Conservation (phyloP, 495 filamentous ascomycete genomes). For the Echria macrotheca region DNA sequence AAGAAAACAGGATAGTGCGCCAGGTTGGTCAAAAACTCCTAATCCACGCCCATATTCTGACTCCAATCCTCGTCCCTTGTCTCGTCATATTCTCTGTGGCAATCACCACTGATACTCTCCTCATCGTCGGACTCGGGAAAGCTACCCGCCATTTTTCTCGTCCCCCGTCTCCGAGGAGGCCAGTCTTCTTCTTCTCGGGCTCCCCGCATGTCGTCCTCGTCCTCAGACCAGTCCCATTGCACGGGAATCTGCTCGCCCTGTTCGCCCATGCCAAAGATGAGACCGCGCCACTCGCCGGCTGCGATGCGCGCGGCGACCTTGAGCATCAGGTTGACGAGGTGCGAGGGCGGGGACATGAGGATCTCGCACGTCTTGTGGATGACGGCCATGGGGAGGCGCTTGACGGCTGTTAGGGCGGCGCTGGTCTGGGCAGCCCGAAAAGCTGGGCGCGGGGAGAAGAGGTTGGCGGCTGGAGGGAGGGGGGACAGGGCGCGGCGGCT, state of each 20-base stretch:
- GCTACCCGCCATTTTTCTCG: constrained; percentile 21
- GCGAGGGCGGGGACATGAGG: constrained; percentile 66
- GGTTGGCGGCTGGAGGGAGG: constrained; percentile 59
- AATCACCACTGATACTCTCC: not conserved
- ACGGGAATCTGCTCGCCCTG: constrained; percentile 47
- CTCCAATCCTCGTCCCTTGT: constrained; percentile 14
- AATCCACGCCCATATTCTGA: constrained; percentile 34
- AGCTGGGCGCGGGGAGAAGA: constrained; percentile 49
- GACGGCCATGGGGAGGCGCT: constrained; percentile 59
- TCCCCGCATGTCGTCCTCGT: constrained; percentile 23
- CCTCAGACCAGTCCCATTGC: constrained; percentile 51
- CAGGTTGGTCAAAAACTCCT: too few relatives aligned
- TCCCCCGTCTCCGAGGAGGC: constrained; percentile 1
- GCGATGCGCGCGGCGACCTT: constrained; percentile 71
- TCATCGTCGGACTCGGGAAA: constrained; percentile 26
- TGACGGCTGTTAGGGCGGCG: constrained; percentile 16
- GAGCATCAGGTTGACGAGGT: constrained; percentile 71
- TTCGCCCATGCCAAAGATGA: constrained; percentile 44
- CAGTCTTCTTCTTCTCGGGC: constrained; percentile 5
- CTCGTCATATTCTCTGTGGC: not conserved
- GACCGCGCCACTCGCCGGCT: constrained; percentile 53
- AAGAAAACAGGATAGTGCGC: too few relatives aligned
- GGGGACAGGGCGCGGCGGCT: constrained; percentile 62
- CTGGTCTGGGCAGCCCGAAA: not conserved
- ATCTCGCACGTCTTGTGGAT: constrained; percentile 71